Evolutionary conservation across 2,329 filamentous ascomycete species (phyloP).

Genomic region (Aspergillus sojae): DNA sequence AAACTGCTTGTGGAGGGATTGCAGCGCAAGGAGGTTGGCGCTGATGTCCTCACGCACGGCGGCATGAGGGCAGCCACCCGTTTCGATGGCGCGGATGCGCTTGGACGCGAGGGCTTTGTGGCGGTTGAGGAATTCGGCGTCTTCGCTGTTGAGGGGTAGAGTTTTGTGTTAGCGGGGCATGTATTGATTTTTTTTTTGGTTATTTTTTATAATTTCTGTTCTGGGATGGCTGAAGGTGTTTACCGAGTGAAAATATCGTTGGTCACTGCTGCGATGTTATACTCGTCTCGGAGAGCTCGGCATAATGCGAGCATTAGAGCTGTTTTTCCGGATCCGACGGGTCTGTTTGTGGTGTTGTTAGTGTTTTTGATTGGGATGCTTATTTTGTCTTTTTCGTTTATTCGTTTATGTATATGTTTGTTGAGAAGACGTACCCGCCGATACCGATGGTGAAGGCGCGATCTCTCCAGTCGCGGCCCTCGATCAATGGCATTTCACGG

Average conservation of each 20-base stretch:
- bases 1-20: constrained; percentile 82
- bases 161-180: background rate
- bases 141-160: constrained; percentile 61
- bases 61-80: constrained; percentile 93
- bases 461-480: constrained; percentile 84
- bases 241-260: constrained; percentile 95
- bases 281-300: constrained; percentile 74
- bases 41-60: constrained; percentile 97
- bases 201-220: background rate
- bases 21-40: constrained; percentile 87
- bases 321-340: constrained; percentile 95
- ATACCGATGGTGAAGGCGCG: constrained; percentile 97
- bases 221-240: constrained; percentile 4
- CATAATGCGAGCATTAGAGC: constrained; percentile 95
- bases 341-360: constrained; percentile 53
- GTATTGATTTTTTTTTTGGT: background rate
- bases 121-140: constrained; percentile 93
- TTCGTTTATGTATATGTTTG: background rate
- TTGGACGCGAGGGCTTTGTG: constrained; percentile 78
- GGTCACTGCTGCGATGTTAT: constrained; percentile 91
- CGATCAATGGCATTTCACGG: constrained; percentile 90
- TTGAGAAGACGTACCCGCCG: constrained; percentile 69
- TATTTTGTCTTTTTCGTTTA: background rate
- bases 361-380: background rate
- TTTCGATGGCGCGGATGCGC: constrained; percentile 95